These are phyloP conservation scores for Geotrichum carabidarum DNA, from an alignment of 1,139 yeast species.

Conservation along the genomic window DNA sequence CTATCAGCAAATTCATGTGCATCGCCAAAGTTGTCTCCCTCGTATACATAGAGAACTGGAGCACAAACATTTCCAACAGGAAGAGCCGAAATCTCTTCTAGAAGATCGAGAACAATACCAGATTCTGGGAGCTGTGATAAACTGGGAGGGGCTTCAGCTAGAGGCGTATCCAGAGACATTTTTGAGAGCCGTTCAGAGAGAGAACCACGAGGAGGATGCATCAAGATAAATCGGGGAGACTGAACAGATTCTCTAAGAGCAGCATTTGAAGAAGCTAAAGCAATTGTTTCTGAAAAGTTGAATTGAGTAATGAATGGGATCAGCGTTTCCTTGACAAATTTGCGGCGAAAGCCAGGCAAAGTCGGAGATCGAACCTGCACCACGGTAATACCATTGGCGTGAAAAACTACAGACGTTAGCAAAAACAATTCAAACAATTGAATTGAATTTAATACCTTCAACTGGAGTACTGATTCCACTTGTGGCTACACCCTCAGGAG, in stretches of 20 bases:
- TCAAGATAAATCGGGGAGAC: slow-evolving; percentile 16
- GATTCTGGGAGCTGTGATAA: slow-evolving; percentile 30
- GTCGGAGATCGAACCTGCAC: slow-evolving; percentile 84
- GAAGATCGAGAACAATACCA: slow-evolving; percentile 32
- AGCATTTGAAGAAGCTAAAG: slow-evolving; percentile 71
- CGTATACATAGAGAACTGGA: slow-evolving; percentile 57
- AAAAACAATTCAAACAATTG: background rate
- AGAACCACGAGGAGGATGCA: slow-evolving; percentile 8
- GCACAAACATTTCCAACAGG: slow-evolving; percentile 25
- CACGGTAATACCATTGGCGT: slow-evolving; percentile 45
- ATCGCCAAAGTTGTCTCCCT: slow-evolving; percentile 81
- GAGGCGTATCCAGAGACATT: slow-evolving; percentile 20
- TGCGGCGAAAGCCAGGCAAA: slow-evolving; percentile 54
- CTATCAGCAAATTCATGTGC: slow-evolving; percentile 53
- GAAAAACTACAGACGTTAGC: slow-evolving; percentile 30
- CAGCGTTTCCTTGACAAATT: slow-evolving; percentile 52
- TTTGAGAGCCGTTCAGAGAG: slow-evolving; percentile 25
- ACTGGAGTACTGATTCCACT: slow-evolving; percentile 54
- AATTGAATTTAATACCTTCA: slow-evolving; percentile 39
- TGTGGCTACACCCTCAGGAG: slow-evolving; percentile 27
- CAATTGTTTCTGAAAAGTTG: slow-evolving; percentile 46
- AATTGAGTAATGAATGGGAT: slow-evolving; percentile 45
- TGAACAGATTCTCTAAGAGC: slow-evolving; percentile 27
- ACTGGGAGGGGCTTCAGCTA: slow-evolving; percentile 12
- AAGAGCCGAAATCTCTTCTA: slow-evolving; percentile 19